Percentiles rank a stretch among this genome's conserved stretches.
Evolutionary conservation across 495 filamentous ascomycete species (phyloP).

Genomic region (Copromyces sp.): DNA sequence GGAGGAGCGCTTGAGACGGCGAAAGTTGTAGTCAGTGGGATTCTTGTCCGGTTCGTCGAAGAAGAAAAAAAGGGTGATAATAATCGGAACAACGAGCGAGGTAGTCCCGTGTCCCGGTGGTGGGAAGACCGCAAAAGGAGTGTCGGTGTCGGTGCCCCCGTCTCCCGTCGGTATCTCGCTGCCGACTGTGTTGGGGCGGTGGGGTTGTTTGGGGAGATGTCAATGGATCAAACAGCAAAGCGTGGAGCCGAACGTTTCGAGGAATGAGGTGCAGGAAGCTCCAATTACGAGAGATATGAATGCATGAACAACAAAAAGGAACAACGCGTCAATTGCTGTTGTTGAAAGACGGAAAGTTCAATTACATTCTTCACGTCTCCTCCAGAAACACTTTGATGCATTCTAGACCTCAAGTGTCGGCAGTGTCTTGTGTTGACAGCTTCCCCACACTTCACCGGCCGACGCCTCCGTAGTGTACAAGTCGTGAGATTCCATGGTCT

Average conservation of each 20-base stretch:
- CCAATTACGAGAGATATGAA: not conserved
- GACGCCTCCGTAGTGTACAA: not conserved
- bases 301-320: not conserved
- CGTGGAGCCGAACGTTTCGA: not conserved
- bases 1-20: not conserved
- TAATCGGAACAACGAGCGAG: not conserved
- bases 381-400: not conserved
- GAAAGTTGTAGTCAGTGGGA: not conserved
- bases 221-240: not conserved
- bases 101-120: not conserved
- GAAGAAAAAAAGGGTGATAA: not conserved
- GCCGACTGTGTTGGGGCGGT: not conserved
- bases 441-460: not conserved
- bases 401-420: not conserved
- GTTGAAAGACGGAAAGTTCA: not conserved
- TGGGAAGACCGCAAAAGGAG: not conserved
- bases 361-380: not conserved
- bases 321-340: not conserved
- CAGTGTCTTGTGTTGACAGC: not conserved
- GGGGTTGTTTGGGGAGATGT: not conserved
- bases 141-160: not conserved
- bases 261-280: not conserved
- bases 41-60: not conserved
- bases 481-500: not conserved
- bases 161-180: not conserved